A percentile compares a stretch with the other conserved stretches of the same genome.
phyloP scores from a whole-genome alignment of 345 rosid species.

The Aquilaria yunnanensis region DNA sequence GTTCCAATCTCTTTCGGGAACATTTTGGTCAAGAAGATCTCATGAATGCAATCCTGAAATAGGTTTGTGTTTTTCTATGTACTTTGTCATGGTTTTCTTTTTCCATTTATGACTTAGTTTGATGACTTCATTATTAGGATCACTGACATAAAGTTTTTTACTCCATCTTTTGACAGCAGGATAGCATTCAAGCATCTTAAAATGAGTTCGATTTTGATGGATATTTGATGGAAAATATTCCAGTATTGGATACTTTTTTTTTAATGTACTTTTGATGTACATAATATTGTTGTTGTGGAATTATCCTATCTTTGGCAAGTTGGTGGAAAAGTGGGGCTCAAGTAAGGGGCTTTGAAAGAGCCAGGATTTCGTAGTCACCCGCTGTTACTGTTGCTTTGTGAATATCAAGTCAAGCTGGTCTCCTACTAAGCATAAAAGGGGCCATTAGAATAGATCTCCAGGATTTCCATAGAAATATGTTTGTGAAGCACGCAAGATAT shows the following conservation, averaged over 20 bases:
- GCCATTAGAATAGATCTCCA: conserved; percentile 12
- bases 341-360: conserved; percentile 4
- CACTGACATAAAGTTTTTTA: conserved; percentile 5
- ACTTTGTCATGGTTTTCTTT: neutral
- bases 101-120: neutral
- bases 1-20: conserved; percentile 38
- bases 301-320: conserved; percentile 16
- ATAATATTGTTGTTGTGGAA: conserved; percentile 22
- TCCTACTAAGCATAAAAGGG: conserved; percentile 8
- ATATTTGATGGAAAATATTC: conserved; percentile 62
- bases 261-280: conserved; percentile 25
- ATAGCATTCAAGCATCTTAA: conserved; percentile 43
- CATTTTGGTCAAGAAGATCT: conserved; percentile 81
- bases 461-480: conserved; percentile 9
- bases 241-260: conserved; percentile 32
- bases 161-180: conserved; percentile 47
- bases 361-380: conserved; percentile 11
- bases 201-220: conserved; percentile 80
- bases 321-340: conserved; percentile 4
- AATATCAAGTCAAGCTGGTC: conserved; percentile 22
- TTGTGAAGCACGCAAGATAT: conserved; percentile 17
- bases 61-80: conserved; percentile 36
- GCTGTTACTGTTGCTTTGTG: conserved; percentile 23
- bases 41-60: conserved; percentile 78
- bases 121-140: neutral